Base-by-base conservation (phyloP, 1,284 basidiomycete genomes). In the Omphalotus olearius region DNA sequence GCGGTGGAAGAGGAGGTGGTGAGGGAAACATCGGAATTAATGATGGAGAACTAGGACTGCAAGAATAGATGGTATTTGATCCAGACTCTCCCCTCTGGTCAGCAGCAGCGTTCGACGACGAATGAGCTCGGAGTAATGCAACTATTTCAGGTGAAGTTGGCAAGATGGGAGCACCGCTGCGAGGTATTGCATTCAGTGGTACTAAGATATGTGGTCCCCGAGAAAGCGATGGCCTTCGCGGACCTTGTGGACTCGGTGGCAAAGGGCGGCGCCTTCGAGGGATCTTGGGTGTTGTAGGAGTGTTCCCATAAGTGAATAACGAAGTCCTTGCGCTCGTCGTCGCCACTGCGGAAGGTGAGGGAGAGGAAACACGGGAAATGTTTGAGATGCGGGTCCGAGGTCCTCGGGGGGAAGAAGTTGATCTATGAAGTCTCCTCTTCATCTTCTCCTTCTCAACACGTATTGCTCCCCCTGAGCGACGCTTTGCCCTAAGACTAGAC, bases 361-460 rank as follows among this genome's bases (percentile, higher is more conserved):
- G 30, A 28, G 26, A 28, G 26, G 10, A 10, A 10, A 28, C 5
- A 4, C 26, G 26, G 7, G 30, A 4, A 3, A 2, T 13, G 4
- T 13, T 3, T 33, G 30, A 40, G 20, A 26, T 23, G 14, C 35
- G 52, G 4, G 42, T 26, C 7, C 52, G 47, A 41, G 52, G 52
- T 10, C 52, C 52, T 17, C 40, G 43, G 3, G 48, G 52, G 4
- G 47, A 46, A 6, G 28, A 10, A 33, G 33, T 47, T 7, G 40
- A 45, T 20, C 35, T 50, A 13, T 33, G 38, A 16, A 35, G 47
- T 25, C 47, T 50, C 23, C 52, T 17, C 36, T 47, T 26, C 16
- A 46, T 28, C 30, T 33, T 54, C 47, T 54, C 52, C 33, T 50
- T 54, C 17, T 54, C 52, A 20, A 46, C 17, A 6, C 52, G 36